Evolutionary conservation across 257 asterid species (phyloP), one percentile per base, ranked within the genome.

Genomic region (Phtheirospermum japonicum): DNA sequence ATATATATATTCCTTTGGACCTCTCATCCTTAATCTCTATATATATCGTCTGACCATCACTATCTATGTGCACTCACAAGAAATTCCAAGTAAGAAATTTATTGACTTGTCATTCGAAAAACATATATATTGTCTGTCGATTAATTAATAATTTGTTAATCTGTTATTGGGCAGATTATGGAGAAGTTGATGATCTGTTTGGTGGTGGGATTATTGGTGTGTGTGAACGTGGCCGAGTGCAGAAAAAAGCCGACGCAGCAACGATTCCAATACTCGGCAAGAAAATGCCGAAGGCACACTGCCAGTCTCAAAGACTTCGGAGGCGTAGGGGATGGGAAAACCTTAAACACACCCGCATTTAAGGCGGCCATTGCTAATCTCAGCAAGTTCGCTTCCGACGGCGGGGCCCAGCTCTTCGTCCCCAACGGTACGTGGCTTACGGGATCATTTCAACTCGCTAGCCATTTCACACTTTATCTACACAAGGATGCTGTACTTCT

Each of bases 341-440:
- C 88, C 0, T 73, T 52, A 10, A 82, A 84, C 61, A 82, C 92
- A 0, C 81, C 65, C 0, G 92, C 82, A 2, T 82, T 84, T 45
- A 64, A 69, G 23, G 67, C 77, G 0, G 88, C 92, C 66, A 65
- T 82, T 51, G 75, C 64, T 67, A 66, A 66, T n/a, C 83, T 84
- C 40, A 73, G 81, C 70, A 63, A 55, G 72, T 48, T 73, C 33
- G 86, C 86, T 6, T 16, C 66, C 0, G 78, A 84, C 17, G 84
- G 86, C 2, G 88, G 92, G 7, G 88, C 89, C 1, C 71, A 30
- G 50, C 89, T 86, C 7, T 48, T 79, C 61, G 84, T 86, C 2
- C 92, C 92, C 2, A 77, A 87, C 0, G 92, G 92, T 16, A 78
- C 66, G 73, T 86, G 92, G 92, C 80, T 86, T 9, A 86, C 87